Evolutionary conservation across 495 filamentous ascomycete genomes (phyloP).

Genomic region (Tricharina praecox): DNA sequence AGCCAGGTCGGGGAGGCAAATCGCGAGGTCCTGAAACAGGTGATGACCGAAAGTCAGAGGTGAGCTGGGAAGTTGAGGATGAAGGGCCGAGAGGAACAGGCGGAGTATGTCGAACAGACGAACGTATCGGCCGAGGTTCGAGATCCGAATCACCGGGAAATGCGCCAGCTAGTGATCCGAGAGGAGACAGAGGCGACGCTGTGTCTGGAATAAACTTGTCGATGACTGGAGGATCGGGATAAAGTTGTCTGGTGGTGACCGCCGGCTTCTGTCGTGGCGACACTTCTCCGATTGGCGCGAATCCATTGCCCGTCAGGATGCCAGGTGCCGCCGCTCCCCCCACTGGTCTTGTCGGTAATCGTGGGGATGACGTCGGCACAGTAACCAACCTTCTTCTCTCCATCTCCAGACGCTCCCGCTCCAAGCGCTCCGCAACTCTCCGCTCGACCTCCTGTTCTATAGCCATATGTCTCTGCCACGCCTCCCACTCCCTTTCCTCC

Average conservation of each 20-base stretch:
- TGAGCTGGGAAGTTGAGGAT: background rate
- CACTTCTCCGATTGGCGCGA: background rate
- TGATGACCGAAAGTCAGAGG: background rate
- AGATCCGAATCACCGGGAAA: background rate
- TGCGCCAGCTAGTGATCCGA: constrained; percentile 2
- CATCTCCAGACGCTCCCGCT: constrained; percentile 6
- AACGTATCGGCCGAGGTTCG: background rate
- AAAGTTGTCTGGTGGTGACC: background rate
- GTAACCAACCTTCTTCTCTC: constrained; percentile 2
- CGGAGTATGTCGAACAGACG: background rate
- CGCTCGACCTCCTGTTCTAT: constrained; percentile 21
- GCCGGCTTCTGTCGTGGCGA: background rate
- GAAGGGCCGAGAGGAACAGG: background rate
- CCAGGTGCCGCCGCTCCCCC: background rate
- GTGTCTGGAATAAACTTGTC: background rate
- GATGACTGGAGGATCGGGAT: background rate
- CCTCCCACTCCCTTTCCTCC: constrained; percentile 23
- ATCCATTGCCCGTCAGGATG: background rate
- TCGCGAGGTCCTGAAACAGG: background rate
- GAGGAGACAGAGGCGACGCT: background rate
- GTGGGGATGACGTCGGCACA: background rate
- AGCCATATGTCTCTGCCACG: constrained; percentile 17
- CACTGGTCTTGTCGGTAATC: constrained; percentile 1
- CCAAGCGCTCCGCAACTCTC: constrained; percentile 16
- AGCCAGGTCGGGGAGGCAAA: background rate